Conservation (phyloP, 306 rosid genomes). For the Phaseolus lunatus region DNA sequence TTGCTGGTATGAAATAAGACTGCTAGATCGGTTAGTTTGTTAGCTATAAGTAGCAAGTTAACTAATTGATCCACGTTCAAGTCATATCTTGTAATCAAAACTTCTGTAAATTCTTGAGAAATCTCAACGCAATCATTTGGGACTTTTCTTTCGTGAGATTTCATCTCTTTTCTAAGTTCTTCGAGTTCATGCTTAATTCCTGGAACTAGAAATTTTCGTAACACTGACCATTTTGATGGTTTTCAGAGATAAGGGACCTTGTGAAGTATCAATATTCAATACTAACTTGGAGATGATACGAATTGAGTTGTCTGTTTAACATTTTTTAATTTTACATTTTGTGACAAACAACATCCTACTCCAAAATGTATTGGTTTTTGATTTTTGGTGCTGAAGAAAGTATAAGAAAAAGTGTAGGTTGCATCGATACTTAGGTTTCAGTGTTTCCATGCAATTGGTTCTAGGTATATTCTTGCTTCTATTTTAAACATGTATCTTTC, state of each 20-base stretch:
- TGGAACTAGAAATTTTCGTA: too few relatives aligned
- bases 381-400: constrained; percentile 25
- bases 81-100: too few relatives aligned
- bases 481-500: background rate
- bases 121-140: too few relatives aligned
- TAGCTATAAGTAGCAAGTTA: too few relatives aligned
- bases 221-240: background rate
- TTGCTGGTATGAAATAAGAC: too few relatives aligned
- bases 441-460: constrained; percentile 34
- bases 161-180: too few relatives aligned
- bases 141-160: too few relatives aligned
- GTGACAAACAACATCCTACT: background rate
- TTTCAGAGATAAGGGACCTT: background rate
- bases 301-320: background rate
- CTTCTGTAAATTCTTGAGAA: too few relatives aligned
- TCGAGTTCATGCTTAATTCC: too few relatives aligned
- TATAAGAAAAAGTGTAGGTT: constrained; percentile 7
- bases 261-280: background rate
- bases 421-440: constrained; percentile 20
- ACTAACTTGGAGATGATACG: constrained; percentile 22
- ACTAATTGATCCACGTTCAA: too few relatives aligned
- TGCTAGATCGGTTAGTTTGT: too few relatives aligned
- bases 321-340: constrained; percentile 16
- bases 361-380: constrained; percentile 19
- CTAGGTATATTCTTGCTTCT: background rate